phyloP scores from a whole-genome alignment of 2,329 filamentous ascomycete genomes.

The Ilyonectria destructans region DNA sequence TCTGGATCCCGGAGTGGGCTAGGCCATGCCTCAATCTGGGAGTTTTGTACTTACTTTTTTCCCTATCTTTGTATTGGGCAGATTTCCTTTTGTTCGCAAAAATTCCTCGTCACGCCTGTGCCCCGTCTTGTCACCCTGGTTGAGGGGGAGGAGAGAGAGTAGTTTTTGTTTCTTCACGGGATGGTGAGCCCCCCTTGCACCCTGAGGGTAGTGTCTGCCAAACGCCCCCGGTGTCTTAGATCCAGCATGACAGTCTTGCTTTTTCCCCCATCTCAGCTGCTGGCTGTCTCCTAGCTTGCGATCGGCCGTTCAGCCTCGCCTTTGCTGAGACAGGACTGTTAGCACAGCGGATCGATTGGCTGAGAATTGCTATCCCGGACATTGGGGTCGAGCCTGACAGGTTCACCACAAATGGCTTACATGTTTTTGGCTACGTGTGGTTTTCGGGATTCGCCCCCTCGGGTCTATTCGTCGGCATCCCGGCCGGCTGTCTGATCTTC shows the following conservation, averaged over 20 bases:
- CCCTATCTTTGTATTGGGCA: slow-evolving; percentile 18
- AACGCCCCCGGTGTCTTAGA: slow-evolving; percentile 38
- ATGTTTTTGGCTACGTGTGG: slow-evolving; percentile 33
- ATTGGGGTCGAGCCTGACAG: slow-evolving; percentile 35
- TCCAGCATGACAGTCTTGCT: slow-evolving; percentile 38
- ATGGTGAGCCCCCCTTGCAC: slow-evolving; percentile 14
- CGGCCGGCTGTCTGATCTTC: slow-evolving; percentile 33
- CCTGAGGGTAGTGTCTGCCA: slow-evolving; percentile 28
- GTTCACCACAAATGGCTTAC: slow-evolving; percentile 39
- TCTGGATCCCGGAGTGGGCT: slow-evolving; percentile 42
- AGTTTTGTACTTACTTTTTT: slow-evolving; percentile 41
- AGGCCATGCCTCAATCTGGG: slow-evolving; percentile 41
- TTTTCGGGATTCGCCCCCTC: slow-evolving; percentile 37
- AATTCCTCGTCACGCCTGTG: slow-evolving; percentile 13
- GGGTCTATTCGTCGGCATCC: slow-evolving; percentile 33
- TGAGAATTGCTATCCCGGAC: slow-evolving; percentile 28
- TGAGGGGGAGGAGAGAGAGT: slow-evolving; percentile 21
- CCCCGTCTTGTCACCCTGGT: slow-evolving; percentile 14
- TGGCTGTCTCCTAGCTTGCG: slow-evolving; percentile 27
- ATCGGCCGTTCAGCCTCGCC: slow-evolving; percentile 33
- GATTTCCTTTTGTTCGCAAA: slow-evolving; percentile 40
- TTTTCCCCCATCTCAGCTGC: slow-evolving; percentile 28
- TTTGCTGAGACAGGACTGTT: slow-evolving; percentile 33
- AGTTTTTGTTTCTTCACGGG: slow-evolving; percentile 25
- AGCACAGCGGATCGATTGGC: slow-evolving; percentile 32